Base-by-base conservation (phyloP, 371 early-diverging fungal genomes). In the Mucor racemosus region DNA sequence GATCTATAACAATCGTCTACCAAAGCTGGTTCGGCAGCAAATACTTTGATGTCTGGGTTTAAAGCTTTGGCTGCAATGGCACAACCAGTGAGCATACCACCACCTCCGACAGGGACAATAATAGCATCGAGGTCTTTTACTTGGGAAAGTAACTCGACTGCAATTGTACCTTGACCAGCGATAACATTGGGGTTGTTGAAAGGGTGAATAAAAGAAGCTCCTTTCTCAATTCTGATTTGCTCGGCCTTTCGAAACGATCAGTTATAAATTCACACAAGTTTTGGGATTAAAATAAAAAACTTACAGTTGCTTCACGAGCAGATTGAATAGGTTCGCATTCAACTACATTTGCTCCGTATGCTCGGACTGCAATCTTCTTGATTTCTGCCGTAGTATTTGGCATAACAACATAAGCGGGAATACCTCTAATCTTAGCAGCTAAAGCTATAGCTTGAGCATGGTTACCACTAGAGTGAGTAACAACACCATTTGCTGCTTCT, bases 81-180 rank as follows among this genome's bases (percentile, higher is more conserved):
- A 26, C 50, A 50, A 7, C 50, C 50, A 26, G 50, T 50, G 9
- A 50, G 7, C 50, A 50, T 50, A 21, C 50, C 50, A 4, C 50
- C 50, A 8, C 50, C 57, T 11, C 36, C 57, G 1, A 56, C 57
- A 15, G 33, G 36, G 0, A 36, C n/a, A 7, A 58, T 8, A n/a
- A 39, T 58, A 10, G 38, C 50, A 50, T 50, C 50, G 26, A 88
- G 65, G 15, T 75, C 73, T 7, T 70, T 60, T 4, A 75, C 71
- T 65, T 90, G 88, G 3, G 69, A 58, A 10, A 87, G 40, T 6
- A 84, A 58, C 60, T 88, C 88, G 2, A 66, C 42, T 14, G 58
- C 80, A 21, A 86, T 75, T 3, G 90, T 89, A 19, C 88, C 89
- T 59, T 89, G 87, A 7, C 89, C 89, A 21, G 87, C 84, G 55